These are phyloP conservation scores for Cyberlindnera euphorbiiphila DNA, from an alignment of 805 yeast genomes.

Conservation along the genomic window DNA sequence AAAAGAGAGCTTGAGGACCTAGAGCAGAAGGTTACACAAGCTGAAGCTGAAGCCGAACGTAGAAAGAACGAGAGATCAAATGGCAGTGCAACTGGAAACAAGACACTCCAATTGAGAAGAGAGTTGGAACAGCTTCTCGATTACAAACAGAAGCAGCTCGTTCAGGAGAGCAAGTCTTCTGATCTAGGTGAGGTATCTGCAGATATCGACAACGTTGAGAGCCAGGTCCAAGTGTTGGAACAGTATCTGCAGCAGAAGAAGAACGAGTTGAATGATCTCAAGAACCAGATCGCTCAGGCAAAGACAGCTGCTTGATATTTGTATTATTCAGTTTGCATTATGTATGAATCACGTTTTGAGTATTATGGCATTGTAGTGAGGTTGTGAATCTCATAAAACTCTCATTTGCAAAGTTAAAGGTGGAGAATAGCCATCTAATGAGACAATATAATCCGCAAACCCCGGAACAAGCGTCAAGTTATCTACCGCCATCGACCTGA, in stretches of 20 bases:
- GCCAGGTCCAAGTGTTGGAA: constrained; percentile 71
- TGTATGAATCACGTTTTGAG: too few relatives aligned
- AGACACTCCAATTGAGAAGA: constrained; percentile 38
- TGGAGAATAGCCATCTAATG: too few relatives aligned
- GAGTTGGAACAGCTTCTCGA: constrained; percentile 82
- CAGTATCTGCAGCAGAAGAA: constrained; percentile 61
- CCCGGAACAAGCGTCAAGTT: too few relatives aligned
- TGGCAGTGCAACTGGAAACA: constrained; percentile 20
- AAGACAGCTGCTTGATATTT: constrained; percentile 3
- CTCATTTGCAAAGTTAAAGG: too few relatives aligned
- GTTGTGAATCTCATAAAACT: too few relatives aligned
- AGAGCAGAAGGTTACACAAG: constrained; percentile 59
- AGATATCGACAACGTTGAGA: constrained; percentile 67
- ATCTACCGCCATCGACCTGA: too few relatives aligned
- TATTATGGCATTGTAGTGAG: too few relatives aligned
- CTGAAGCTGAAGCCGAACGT: constrained; percentile 44
- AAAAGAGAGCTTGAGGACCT: constrained; percentile 74
- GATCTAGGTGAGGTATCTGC: constrained; percentile 49
- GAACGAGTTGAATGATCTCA: constrained; percentile 51
- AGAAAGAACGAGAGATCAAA: constrained; percentile 31
- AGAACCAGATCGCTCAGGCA: constrained; percentile 36
- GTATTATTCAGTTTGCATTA: background rate
- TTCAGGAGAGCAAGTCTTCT: constrained; percentile 30
- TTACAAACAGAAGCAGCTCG: constrained; percentile 64
- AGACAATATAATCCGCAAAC: too few relatives aligned